These are phyloP conservation scores for Cocos nucifera DNA, from an alignment of 176 grass and related monocot species.

Conservation along the genomic window DNA sequence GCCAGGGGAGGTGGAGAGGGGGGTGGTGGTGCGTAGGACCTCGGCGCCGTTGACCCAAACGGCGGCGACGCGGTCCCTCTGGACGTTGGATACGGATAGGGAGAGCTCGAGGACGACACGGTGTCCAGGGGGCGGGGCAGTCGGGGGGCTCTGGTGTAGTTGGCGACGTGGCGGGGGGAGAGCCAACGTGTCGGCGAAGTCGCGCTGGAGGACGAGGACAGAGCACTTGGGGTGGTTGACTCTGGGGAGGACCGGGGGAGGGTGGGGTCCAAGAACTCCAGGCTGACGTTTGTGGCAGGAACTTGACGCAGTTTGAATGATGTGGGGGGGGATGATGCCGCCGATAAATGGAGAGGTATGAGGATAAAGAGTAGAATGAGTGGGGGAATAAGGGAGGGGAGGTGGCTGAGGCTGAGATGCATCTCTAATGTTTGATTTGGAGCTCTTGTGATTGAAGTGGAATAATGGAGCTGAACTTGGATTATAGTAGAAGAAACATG, in stretches of 20 bases:
- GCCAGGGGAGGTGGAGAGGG: not conserved
- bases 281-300: too few species aligned
- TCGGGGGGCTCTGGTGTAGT: conserved; percentile 3
- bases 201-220: not conserved
- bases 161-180: not conserved
- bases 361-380: too few species aligned
- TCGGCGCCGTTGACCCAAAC: conserved; percentile 7
- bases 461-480: too few species aligned
- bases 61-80: conserved; percentile 4
- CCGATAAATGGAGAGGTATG: too few species aligned
- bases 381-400: too few species aligned
- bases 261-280: not conserved
- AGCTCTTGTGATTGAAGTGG: too few species aligned
- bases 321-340: too few species aligned
- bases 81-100: not conserved
- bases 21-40: conserved; percentile 11
- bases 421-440: too few species aligned
- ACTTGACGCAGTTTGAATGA: too few species aligned
- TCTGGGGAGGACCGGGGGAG: not conserved
- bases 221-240: not conserved
- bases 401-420: too few species aligned
- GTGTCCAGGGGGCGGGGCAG: conserved; percentile 3
- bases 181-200: conserved; percentile 4
- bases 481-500: too few species aligned
- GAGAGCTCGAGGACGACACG: conserved; percentile 12